A percentile compares a stretch with the other conserved stretches of the same genome.
Conservation (phyloP, 2,329 filamentous ascomycete genomes). For the Talaromyces sp. region DNA sequence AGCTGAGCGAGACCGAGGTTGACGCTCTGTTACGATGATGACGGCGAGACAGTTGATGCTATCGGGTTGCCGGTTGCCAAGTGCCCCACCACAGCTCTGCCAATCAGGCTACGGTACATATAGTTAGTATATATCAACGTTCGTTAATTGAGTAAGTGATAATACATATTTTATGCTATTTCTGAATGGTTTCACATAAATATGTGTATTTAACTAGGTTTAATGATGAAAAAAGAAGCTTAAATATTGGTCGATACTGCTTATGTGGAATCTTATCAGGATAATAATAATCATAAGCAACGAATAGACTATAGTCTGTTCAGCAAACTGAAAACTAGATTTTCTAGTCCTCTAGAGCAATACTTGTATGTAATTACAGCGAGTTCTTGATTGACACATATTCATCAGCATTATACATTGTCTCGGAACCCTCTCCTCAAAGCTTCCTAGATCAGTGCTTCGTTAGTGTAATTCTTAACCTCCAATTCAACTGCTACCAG, state of each 20-base stretch:
- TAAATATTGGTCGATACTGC: too few relatives aligned
- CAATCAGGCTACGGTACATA: neutral
- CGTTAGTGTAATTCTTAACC: too few relatives aligned
- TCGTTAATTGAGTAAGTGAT: neutral
- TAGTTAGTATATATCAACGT: neutral
- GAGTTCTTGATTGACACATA: neutral
- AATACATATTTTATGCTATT: too few relatives aligned
- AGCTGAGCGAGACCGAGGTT: neutral
- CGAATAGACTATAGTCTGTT: too few relatives aligned
- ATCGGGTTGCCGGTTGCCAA: neutral
- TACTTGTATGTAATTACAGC: neutral
- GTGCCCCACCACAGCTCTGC: neutral
- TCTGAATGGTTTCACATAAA: too few relatives aligned
- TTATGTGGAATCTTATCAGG: too few relatives aligned
- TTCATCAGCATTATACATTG: neutral
- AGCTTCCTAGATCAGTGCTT: neutral
- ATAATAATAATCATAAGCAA: too few relatives aligned
- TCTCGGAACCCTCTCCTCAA: too few relatives aligned
- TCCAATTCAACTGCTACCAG: slow-evolving; percentile 16
- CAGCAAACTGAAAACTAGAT: neutral
- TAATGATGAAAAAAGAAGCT: too few relatives aligned
- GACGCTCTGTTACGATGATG: neutral
- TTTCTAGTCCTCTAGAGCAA: neutral
- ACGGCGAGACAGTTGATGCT: neutral
- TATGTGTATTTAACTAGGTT: too few relatives aligned